These are phyloP conservation scores for Oehlia diaphana DNA, from an alignment of 192 early-diverging fungal species.

Conservation along the genomic window DNA sequence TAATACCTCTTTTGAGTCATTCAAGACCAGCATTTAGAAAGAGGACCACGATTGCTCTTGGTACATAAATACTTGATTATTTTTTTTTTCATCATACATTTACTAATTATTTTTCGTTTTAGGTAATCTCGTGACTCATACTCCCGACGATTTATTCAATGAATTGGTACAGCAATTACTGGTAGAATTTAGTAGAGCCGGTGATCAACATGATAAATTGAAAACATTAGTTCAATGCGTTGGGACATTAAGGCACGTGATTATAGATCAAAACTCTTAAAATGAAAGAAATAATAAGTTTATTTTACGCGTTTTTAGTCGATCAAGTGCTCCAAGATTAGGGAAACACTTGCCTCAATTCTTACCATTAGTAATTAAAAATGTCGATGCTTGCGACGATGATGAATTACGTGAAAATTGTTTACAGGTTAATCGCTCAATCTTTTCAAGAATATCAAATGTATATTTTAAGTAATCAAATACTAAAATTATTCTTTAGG, in stretches of 20 bases:
- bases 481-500: slow-evolving; percentile 15
- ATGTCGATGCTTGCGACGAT: slow-evolving; percentile 57
- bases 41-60: slow-evolving; percentile 68
- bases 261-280: background rate
- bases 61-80: background rate
- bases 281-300: background rate
- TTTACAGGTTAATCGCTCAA: slow-evolving; percentile 49
- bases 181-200: slow-evolving; percentile 51
- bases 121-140: slow-evolving; percentile 64
- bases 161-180: slow-evolving; percentile 57
- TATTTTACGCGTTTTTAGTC: slow-evolving; percentile 47
- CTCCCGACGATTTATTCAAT: slow-evolving; percentile 71
- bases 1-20: slow-evolving; percentile 70
- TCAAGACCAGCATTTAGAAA: slow-evolving; percentile 76
- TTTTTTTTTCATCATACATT: background rate
- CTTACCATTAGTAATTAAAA: slow-evolving; percentile 62
- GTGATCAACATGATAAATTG: slow-evolving; percentile 61
- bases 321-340: slow-evolving; percentile 66
- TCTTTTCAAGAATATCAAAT: background rate
- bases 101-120: background rate
- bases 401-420: slow-evolving; percentile 83
- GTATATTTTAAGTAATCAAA: background rate
- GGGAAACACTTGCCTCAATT: slow-evolving; percentile 63
- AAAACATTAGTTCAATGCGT: slow-evolving; percentile 71
- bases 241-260: slow-evolving; percentile 66